phyloP scores from a whole-genome alignment of 1,139 yeast genomes.

The Geotrichum candidum region DNA sequence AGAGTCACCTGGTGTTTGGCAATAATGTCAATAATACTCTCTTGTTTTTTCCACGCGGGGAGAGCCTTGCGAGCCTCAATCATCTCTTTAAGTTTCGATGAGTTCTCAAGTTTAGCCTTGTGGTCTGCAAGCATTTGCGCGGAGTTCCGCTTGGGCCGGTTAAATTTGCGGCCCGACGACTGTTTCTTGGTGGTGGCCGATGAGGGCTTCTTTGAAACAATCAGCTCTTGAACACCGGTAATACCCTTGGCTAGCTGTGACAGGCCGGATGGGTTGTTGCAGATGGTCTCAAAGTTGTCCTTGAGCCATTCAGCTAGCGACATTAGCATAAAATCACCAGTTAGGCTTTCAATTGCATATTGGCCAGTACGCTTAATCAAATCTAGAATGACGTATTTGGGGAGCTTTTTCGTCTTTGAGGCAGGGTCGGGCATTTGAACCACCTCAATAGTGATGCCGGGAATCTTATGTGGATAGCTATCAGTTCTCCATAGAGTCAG shows the following conservation, averaged over 20 bases:
- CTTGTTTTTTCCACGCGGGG: constrained; percentile 78
- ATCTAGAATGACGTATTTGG: constrained; percentile 70
- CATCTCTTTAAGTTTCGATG: constrained; percentile 30
- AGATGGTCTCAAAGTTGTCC: constrained; percentile 50
- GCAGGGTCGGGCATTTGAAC: constrained; percentile 23
- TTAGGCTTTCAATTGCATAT: constrained; percentile 37
- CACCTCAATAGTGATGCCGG: constrained; percentile 31
- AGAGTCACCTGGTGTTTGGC: constrained; percentile 58
- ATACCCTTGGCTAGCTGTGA: constrained; percentile 39
- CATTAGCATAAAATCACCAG: constrained; percentile 68
- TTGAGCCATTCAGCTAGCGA: constrained; percentile 70
- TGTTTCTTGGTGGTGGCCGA: background rate
- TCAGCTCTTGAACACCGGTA: constrained; percentile 29
- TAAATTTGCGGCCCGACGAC: background rate
- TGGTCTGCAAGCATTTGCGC: constrained; percentile 1
- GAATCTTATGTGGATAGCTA: constrained; percentile 31
- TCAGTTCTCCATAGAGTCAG: constrained; percentile 18
- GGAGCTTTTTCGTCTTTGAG: constrained; percentile 41
- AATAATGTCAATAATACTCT: constrained; percentile 52
- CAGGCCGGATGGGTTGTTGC: constrained; percentile 71
- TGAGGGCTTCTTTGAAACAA: background rate
- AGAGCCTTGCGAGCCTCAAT: constrained; percentile 45
- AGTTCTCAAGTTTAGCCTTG: background rate
- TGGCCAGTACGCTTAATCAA: constrained; percentile 44
- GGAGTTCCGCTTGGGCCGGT: constrained; percentile 9